Base-by-base conservation (phyloP, 139 green algal genomes). In the Chlorella sp. region DNA sequence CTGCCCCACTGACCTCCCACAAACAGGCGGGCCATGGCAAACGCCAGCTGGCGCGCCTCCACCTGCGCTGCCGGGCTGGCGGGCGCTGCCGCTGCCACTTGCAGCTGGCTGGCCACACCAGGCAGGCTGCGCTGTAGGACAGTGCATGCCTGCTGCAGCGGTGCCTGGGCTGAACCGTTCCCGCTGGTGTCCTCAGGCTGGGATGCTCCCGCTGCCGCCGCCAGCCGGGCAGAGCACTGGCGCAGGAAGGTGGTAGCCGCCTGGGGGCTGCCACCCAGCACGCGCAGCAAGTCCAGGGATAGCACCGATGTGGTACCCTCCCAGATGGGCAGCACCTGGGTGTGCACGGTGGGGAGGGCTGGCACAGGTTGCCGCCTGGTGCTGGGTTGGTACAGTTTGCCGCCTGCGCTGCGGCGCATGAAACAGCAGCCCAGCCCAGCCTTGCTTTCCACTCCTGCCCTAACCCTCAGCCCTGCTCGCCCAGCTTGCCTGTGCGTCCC, bases 271-370 rank as follows among this genome's bases (percentile, higher is more conserved):
- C 56, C 39, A 28, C 38, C 30, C 81, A 86, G 70, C 81, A 73
- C 81, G 56, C 81, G 81, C 68, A 86, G 70, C 70, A 86, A 7
- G 39, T 86, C 81, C 70, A 86, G 81, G 3, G n/a, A 51, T 0
- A 81, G 69, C 81, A 86, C 81, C 4, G 64, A 57, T 0, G 81
- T 86, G 56, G 81, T 65, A 5, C 81, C 81, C 70, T 86, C 81
- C 81, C 81, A 86, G n/a, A 86, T 86, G 70, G 81, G 81, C 81
- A 86, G 81, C 56, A 86, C 81, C 80, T 85, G 80, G 44, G 44
- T 51, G 44, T n/a, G n/a, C n/a, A n/a, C n/a, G n/a, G 44, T 16
- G 44, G 44, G 44, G 44, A 51, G 44, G 44, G 44, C 44, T 51
- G 44, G 44, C 44, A 51, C 44, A 51, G 44, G 7, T 51, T n/a